These are phyloP conservation scores for Flaveria sonorensis DNA, from an alignment of 129 eudicot genomes.

Conservation along the genomic window DNA sequence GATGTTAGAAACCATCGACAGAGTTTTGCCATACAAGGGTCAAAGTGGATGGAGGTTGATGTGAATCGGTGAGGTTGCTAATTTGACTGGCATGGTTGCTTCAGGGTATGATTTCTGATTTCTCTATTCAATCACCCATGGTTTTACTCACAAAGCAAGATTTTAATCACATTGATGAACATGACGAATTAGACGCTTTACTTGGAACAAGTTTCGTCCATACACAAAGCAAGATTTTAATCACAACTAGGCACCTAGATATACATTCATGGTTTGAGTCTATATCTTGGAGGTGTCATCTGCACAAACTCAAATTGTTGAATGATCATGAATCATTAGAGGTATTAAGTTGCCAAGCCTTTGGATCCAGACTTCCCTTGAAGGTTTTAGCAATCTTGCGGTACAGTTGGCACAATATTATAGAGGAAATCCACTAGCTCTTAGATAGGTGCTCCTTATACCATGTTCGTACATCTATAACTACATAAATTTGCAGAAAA, in stretches of 20 bases:
- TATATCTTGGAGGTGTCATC: not conserved
- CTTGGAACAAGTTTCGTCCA: conserved; percentile 2
- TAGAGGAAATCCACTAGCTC: conserved; percentile 36
- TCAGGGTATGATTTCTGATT: conserved; percentile 17
- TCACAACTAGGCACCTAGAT: conserved; percentile 27
- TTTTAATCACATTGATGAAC: conserved; percentile 17
- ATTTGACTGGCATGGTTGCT: not conserved
- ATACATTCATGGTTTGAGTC: not conserved
- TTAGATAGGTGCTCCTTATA: not conserved
- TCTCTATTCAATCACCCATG: too few species aligned
- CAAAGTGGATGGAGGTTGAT: conserved; percentile 6
- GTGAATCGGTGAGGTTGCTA: conserved; percentile 17
- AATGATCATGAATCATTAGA: conserved; percentile 23
- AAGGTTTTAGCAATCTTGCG: conserved; percentile 22
- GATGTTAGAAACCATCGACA: not conserved
- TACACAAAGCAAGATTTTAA: conserved; percentile 18
- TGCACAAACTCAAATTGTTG: conserved; percentile 7
- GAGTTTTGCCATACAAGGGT: not conserved
- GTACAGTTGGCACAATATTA: conserved; percentile 22
- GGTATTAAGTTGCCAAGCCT: conserved; percentile 42
- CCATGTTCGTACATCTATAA: too few species aligned
- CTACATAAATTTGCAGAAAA: too few species aligned
- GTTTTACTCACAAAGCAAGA: too few species aligned
- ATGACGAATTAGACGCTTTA: not conserved
- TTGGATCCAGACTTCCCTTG: conserved; percentile 28